Percentiles rank a stretch among this genome's conserved stretches.
phyloP scores from a whole-genome alignment of 192 early-diverging fungal species.

The Gamsiella multidivaricata region DNA sequence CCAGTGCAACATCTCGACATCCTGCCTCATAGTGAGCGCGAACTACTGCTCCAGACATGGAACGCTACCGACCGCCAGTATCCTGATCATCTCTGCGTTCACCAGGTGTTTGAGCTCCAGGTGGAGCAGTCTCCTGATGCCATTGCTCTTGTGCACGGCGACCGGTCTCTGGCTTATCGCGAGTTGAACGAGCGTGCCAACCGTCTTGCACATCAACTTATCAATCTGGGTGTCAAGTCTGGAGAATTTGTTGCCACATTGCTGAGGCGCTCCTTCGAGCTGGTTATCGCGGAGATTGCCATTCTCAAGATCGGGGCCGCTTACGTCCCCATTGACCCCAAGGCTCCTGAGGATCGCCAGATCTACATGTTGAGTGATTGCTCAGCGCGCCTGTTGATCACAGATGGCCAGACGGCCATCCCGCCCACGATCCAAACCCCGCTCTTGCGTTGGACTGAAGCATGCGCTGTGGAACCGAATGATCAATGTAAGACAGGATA shows the following conservation, averaged over 20 bases:
- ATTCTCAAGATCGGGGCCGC: conserved; percentile 46
- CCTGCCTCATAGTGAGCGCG: too few relatives aligned
- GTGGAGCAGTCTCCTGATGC: background rate
- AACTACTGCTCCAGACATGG: too few relatives aligned
- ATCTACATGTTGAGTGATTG: conserved; percentile 18
- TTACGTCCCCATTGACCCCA: conserved; percentile 37
- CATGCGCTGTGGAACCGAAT: too few relatives aligned
- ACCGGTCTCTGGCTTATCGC: background rate
- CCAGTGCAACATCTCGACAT: too few relatives aligned
- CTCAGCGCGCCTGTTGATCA: too few relatives aligned
- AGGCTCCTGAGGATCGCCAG: conserved; percentile 21
- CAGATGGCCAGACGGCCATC: too few relatives aligned
- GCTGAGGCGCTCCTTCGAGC: background rate
- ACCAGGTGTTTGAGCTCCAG: background rate
- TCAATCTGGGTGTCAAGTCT: background rate
- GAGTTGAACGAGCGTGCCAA: background rate
- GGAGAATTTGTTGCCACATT: background rate
- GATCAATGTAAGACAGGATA: too few relatives aligned
- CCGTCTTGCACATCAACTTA: background rate
- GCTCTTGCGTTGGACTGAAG: background rate
- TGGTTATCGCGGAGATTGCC: conserved; percentile 27
- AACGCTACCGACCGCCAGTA: too few relatives aligned
- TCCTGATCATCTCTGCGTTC: background rate
- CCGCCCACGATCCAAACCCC: background rate
- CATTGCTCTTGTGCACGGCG: background rate